These are phyloP conservation scores for Fusarium sp. DNA, from an alignment of 2,329 filamentous ascomycete genomes.

Conservation along the genomic window DNA sequence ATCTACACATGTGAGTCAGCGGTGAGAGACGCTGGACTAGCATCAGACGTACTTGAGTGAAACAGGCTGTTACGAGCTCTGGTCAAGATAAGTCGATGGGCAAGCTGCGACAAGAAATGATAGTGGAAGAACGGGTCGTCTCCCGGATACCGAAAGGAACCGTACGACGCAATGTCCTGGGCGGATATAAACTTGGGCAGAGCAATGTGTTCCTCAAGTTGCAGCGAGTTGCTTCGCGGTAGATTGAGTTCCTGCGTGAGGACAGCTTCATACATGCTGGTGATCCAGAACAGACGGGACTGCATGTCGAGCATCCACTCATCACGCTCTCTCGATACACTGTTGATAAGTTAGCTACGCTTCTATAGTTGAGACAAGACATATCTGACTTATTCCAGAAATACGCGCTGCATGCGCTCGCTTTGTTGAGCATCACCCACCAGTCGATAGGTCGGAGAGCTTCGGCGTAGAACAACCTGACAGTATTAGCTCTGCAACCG, in stretches of 20 bases:
- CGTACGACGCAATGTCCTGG: conserved; percentile 32
- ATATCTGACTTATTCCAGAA: conserved; percentile 32
- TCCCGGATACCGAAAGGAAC: conserved; percentile 29
- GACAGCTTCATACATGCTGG: conserved; percentile 37
- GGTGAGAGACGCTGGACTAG: accelerated
- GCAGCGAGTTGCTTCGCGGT: conserved; percentile 17
- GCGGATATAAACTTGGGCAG: conserved; percentile 32
- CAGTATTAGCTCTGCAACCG: neutral
- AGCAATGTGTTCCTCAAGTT: conserved; percentile 30
- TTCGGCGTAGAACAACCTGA: conserved; percentile 29
- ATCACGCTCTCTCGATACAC: conserved; percentile 16
- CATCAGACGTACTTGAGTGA: conserved; percentile 12
- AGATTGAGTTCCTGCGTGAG: conserved; percentile 32
- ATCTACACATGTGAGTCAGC: neutral
- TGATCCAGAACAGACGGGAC: conserved; percentile 37
- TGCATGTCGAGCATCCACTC: conserved; percentile 41
- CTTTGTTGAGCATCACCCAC: conserved; percentile 36
- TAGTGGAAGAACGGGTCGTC: conserved; percentile 38
- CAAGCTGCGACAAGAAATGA: conserved; percentile 35
- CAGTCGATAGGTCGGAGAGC: conserved; percentile 27
- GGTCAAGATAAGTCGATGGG: conserved; percentile 28
- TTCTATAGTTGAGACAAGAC: accelerated
- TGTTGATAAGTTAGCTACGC: neutral
- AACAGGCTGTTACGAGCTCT: conserved; percentile 29
- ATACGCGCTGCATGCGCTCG: conserved; percentile 31